Percentiles rank a stretch among this genome's conserved stretches.
Evolutionary conservation across 768 basidiomycete genomes (phyloP).

Genomic region (Antrodiella citrinella): DNA sequence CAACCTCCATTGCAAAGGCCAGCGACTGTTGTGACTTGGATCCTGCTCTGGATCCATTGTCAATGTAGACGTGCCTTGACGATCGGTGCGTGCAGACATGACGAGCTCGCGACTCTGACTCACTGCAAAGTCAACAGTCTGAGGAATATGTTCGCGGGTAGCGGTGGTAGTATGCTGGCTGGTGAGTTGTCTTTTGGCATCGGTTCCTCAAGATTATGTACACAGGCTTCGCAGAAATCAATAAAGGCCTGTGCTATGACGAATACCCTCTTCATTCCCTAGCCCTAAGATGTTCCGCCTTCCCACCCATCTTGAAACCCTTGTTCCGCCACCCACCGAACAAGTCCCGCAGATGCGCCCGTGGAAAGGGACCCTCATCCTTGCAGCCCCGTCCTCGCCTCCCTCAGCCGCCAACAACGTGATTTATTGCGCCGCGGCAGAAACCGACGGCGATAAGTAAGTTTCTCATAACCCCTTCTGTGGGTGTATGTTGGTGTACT

Average conservation of each 20-base stretch:
- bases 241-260: conserved; percentile 12
- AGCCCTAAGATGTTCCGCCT: conserved; percentile 37
- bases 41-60: neutral
- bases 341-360: conserved; percentile 36
- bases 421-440: conserved; percentile 51
- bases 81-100: neutral
- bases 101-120: neutral
- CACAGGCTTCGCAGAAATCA: conserved; percentile 6
- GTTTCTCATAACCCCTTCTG: conserved; percentile 19
- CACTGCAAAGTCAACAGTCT: neutral
- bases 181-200: neutral
- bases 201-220: conserved; percentile 5
- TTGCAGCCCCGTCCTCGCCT: conserved; percentile 36
- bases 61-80: neutral
- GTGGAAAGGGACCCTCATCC: conserved; percentile 50
- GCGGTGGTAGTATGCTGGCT: too few relatives aligned
- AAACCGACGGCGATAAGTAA: conserved; percentile 67
- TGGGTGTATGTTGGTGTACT: conserved; percentile 5
- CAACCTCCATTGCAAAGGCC: neutral
- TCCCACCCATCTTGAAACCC: conserved; percentile 50
- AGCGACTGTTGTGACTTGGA: neutral
- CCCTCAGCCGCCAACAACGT: conserved; percentile 30
- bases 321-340: conserved; percentile 46
- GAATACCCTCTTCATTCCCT: conserved; percentile 8
- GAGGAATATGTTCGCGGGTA: neutral